Conservation (phyloP, 2,329 filamentous ascomycete species). For the Calycina marina region DNA sequence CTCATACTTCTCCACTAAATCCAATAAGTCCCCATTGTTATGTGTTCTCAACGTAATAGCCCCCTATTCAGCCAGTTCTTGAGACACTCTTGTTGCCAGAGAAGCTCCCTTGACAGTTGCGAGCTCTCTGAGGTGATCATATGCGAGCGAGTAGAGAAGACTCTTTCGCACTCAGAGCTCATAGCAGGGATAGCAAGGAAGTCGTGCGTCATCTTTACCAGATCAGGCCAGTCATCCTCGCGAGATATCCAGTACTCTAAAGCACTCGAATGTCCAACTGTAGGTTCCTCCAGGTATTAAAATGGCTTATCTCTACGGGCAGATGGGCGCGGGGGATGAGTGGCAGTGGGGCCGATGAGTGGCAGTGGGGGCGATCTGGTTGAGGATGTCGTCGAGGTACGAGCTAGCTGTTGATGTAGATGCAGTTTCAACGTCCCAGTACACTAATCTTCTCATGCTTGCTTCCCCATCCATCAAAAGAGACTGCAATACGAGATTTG, state of each 20-base stretch:
- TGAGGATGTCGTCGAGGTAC: background rate
- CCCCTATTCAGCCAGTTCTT: background rate
- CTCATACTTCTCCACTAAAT: background rate
- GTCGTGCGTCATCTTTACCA: background rate
- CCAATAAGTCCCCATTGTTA: background rate
- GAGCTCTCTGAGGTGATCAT: background rate
- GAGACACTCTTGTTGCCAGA: background rate
- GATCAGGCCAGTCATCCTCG: background rate
- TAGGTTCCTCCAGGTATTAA: background rate
- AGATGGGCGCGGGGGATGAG: background rate
- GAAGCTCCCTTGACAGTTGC: background rate
- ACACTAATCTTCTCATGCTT: slow-evolving; percentile 2
- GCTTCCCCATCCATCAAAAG: slow-evolving; percentile 1
- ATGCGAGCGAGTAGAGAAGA: background rate
- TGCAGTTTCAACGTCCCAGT: background rate
- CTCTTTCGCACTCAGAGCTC: background rate
- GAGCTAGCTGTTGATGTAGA: background rate
- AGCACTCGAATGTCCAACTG: background rate
- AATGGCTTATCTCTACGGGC: background rate
- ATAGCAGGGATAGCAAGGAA: background rate
- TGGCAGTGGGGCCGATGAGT: too few relatives aligned
- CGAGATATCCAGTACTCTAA: background rate
- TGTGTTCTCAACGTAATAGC: background rate
- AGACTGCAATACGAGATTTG: slow-evolving; percentile 1
- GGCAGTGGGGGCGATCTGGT: background rate